A percentile compares a stretch with the other conserved stretches of the same genome.
Conservation (phyloP, 2,329 filamentous ascomycete species). For the Fusarium sacchari region DNA sequence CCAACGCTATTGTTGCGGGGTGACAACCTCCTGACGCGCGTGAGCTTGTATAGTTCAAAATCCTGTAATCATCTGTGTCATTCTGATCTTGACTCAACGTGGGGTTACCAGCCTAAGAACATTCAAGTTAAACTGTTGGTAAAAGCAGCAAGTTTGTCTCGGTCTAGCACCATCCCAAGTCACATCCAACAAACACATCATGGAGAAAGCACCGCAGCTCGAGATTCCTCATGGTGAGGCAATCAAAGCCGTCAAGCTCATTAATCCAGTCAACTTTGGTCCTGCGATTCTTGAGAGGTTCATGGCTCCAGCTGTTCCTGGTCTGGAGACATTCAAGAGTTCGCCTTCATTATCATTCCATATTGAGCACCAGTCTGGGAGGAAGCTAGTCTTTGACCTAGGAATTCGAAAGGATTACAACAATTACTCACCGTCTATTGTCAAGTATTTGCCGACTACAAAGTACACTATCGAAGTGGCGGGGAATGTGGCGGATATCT, state of each 20-base stretch:
- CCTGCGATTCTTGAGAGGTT: constrained; percentile 52
- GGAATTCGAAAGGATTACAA: constrained; percentile 46
- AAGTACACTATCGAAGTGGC: constrained; percentile 41
- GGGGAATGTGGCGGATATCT: constrained; percentile 41
- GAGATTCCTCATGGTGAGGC: constrained; percentile 17
- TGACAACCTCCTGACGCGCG: not conserved
- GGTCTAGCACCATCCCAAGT: not conserved
- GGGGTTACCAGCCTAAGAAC: not conserved
- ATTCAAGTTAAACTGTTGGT: not conserved
- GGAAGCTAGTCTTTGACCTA: constrained; percentile 45
- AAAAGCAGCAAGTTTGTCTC: not conserved
- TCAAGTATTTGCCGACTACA: constrained; percentile 41
- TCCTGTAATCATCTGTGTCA: not conserved
- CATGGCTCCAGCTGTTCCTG: constrained; percentile 51
- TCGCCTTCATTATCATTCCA: constrained; percentile 46
- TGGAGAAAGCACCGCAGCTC: not conserved
- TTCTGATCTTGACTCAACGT: not conserved
- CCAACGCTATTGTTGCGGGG: not conserved
- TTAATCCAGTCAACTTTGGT: constrained; percentile 53
- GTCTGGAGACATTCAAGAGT: constrained; percentile 46
- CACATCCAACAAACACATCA: not conserved
- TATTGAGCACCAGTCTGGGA: constrained; percentile 43
- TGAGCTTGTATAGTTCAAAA: not conserved
- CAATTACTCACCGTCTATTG: constrained; percentile 43
- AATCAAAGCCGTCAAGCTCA: constrained; percentile 45